These are phyloP conservation scores for Globisporangium ultimum DNA, from an alignment of 352 stramenopile species.

Conservation along the genomic window DNA sequence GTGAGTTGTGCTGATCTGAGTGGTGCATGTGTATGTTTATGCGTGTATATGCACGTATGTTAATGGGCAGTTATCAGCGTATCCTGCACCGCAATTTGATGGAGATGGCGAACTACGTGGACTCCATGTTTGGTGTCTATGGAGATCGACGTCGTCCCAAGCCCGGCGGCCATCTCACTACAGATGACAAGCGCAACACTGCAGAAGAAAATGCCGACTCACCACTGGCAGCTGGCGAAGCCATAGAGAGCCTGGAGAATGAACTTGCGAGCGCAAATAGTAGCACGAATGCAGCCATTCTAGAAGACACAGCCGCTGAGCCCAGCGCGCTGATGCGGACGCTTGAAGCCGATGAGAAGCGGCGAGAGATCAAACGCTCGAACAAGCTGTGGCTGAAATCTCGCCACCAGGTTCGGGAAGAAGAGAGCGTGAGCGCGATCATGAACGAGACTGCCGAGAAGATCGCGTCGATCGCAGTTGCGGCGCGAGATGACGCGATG, in stretches of 20 bases:
- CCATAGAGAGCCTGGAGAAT: not conserved
- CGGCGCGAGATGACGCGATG: constrained; percentile 7
- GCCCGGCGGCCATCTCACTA: not conserved
- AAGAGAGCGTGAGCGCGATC: constrained; percentile 55
- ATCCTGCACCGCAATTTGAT: constrained; percentile 72
- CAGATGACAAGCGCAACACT: not conserved
- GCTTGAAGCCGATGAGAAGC: constrained; percentile 51
- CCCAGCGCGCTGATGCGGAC: constrained; percentile 40
- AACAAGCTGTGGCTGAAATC: constrained; percentile 64
- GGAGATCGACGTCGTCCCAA: constrained; percentile 18
- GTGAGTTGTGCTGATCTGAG: not conserved
- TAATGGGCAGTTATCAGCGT: constrained; percentile 49
- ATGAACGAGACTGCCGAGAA: constrained; percentile 31
- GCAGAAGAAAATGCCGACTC: not conserved
- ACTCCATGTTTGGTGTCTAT: constrained; percentile 77
- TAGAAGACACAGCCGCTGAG: not conserved
- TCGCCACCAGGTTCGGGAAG: constrained; percentile 48
- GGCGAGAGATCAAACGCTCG: constrained; percentile 46
- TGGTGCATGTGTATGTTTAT: too few species aligned
- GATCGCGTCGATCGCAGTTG: constrained; percentile 31
- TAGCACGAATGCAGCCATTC: not conserved
- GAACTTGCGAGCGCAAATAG: not conserved
- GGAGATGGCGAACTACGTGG: constrained; percentile 81
- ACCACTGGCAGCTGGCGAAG: too few species aligned
- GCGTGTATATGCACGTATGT: not conserved